These are phyloP conservation scores for Trichomonas vaginalis DNA, from an alignment of 208 protist genomes.

Conservation along the genomic window DNA sequence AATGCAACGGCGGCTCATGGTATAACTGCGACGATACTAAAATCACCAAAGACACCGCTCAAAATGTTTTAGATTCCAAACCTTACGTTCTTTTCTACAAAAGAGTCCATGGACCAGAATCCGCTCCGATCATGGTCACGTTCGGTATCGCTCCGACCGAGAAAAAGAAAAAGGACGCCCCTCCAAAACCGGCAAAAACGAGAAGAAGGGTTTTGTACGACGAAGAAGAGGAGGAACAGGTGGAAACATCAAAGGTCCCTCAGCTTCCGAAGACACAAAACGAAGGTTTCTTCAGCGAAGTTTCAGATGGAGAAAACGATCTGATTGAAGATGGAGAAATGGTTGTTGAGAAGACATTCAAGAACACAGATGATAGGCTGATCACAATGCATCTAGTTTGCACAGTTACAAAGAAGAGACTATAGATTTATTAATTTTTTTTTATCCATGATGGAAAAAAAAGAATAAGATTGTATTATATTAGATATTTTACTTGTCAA, in stretches of 20 bases:
- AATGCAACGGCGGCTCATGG: not conserved
- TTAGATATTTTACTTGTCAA: no score
- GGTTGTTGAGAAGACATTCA: not conserved
- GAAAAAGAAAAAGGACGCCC: not conserved
- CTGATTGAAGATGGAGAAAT: not conserved
- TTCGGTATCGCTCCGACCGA: not conserved
- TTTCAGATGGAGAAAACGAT: not conserved
- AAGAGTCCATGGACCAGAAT: not conserved
- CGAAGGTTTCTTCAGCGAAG: not conserved
- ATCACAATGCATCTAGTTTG: not conserved
- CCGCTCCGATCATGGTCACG: not conserved
- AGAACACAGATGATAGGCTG: not conserved
- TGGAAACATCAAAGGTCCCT: not conserved
- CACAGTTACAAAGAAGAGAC: not conserved
- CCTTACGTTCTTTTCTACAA: constrained; percentile 1
- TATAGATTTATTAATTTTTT: no score
- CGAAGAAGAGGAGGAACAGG: not conserved
- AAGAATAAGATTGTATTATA: no score
- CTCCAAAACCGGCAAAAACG: not conserved
- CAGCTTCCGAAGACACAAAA: not conserved
- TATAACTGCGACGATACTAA: not conserved
- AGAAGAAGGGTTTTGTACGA: not conserved
- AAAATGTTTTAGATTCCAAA: not conserved
- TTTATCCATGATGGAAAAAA: no score
- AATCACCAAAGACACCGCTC: not conserved